phyloP scores from a whole-genome alignment of 116 monocot species.

The Cymodocea nodosa region DNA sequence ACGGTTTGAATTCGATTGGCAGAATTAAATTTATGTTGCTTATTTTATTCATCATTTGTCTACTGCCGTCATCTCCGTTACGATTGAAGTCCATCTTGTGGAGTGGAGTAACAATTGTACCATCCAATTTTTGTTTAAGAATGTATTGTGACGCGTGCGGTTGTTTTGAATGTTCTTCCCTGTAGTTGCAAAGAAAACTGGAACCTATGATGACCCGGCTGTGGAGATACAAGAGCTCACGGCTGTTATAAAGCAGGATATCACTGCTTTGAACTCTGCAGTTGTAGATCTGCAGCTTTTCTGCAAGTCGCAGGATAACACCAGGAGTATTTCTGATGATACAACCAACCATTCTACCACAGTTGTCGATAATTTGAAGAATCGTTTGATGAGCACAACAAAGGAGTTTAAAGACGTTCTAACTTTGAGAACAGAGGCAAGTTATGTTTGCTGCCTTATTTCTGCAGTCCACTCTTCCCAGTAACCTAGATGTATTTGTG shows the following conservation, averaged over 20 bases:
- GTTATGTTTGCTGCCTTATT: background rate
- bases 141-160: too few relatives aligned
- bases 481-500: background rate
- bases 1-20: too few relatives aligned
- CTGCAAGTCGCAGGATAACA: constrained; percentile 70
- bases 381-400: constrained; percentile 81
- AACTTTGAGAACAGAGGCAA: constrained; percentile 76
- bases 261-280: constrained; percentile 68
- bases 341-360: constrained; percentile 74
- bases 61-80: too few relatives aligned
- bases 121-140: too few relatives aligned
- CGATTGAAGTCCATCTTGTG: too few relatives aligned
- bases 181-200: constrained; percentile 85
- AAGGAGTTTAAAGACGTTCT: constrained; percentile 89
- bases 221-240: constrained; percentile 88
- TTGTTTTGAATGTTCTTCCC: background rate
- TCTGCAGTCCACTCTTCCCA: background rate
- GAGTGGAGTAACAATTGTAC: too few relatives aligned
- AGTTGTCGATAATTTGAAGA: constrained; percentile 85
- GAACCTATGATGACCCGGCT: constrained; percentile 79
- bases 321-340: constrained; percentile 57
- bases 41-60: too few relatives aligned
- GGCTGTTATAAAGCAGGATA: constrained; percentile 84
- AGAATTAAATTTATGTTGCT: too few relatives aligned
- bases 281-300: constrained; percentile 77